Evolutionary conservation across 1,284 basidiomycete species (phyloP), one percentile per base, ranked within the genome.

Genomic region (Sporisorium iseilematis-ciliati): DNA sequence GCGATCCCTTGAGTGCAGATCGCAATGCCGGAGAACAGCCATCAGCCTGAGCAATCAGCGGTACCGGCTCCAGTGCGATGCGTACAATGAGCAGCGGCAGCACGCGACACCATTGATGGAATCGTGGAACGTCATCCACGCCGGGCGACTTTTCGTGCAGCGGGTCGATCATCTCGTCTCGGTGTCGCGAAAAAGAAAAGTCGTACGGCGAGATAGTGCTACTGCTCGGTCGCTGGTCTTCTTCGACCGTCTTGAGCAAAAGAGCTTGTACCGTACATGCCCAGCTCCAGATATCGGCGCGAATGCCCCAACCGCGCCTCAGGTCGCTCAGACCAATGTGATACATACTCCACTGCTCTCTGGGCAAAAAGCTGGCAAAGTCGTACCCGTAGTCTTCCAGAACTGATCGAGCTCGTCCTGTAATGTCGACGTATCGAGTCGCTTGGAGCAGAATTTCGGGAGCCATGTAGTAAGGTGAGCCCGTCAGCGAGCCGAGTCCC

Each of bases 211-310:
- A 81, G 35, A 79, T 67, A 18, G 67, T 68, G 66, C 64, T 67
- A 35, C 75, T 76, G 51, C 65, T 74, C 5, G 72, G 69, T 18
- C 77, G 53, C 25, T 66, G 49, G 3, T 61, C 59, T 21, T 62
- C 60, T 1, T 65, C 52, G 5, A 76, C 53, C 14, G 73, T 78
- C 40, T 76, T 67, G 31, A 81, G 69, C 43, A 79, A 23, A 5
- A 81, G 61, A 1, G 72, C 72, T 40, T 66, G 67, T 14, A 80
- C 75, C 6, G 76, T 77, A 60, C 80, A 80, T n/a, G 69, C 76
- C 80, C 80, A 81, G 35, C 75, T 78, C 80, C 80, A 81, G 29
- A 81, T 68, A 45, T 81, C 80, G 29, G 76, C 70, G 25, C 76
- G 75, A 48, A 78, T 75, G 11, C 80, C 80, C 80, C 80, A 81